Percentiles rank a stretch among this genome's conserved stretches.
These are phyloP conservation scores for Beauveria pseudobassiana DNA, from an alignment of 2,329 filamentous ascomycete species.

Conservation along the genomic window DNA sequence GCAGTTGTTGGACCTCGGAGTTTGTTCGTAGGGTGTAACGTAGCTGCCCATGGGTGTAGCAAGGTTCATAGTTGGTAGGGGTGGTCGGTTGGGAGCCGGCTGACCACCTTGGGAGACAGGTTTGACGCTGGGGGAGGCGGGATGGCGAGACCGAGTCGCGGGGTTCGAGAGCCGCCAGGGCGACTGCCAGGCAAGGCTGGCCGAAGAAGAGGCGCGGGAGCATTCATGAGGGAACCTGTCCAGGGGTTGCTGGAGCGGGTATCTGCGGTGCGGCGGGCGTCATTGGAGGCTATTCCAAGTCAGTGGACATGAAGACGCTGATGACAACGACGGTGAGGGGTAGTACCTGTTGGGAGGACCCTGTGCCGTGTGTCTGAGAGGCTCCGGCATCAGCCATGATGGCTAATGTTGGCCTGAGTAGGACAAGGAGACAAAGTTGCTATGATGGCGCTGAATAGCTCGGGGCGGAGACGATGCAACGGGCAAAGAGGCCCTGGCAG, in stretches of 20 bases:
- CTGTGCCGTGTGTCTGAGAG: conserved; percentile 16
- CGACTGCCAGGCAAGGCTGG: conserved; percentile 70
- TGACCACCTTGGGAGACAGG: conserved; percentile 48
- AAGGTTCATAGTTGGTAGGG: conserved; percentile 72
- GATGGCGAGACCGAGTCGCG: conserved; percentile 81
- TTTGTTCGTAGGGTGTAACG: conserved; percentile 62
- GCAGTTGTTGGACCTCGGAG: conserved; percentile 41
- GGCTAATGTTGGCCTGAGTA: conserved; percentile 14
- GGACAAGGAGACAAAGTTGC: not conserved
- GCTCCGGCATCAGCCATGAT: conserved; percentile 20
- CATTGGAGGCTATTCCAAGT: conserved; percentile 11
- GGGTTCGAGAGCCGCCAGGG: conserved; percentile 56
- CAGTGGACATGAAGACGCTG: not conserved
- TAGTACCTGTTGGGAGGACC: conserved; percentile 12
- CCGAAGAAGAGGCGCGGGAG: conserved; percentile 72
- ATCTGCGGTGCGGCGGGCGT: conserved; percentile 17
- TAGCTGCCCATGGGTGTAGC: conserved; percentile 83
- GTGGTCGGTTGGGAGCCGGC: conserved; percentile 35
- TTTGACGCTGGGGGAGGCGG: conserved; percentile 76
- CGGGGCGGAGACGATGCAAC: not conserved
- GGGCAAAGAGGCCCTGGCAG: conserved; percentile 5
- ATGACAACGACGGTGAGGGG: not conserved
- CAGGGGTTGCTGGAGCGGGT: conserved; percentile 24
- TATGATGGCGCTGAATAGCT: not conserved
- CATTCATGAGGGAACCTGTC: conserved; percentile 56